Evolutionary conservation across 805 yeast genomes (phyloP).

Genomic region (Myxozyma melibiosi): DNA sequence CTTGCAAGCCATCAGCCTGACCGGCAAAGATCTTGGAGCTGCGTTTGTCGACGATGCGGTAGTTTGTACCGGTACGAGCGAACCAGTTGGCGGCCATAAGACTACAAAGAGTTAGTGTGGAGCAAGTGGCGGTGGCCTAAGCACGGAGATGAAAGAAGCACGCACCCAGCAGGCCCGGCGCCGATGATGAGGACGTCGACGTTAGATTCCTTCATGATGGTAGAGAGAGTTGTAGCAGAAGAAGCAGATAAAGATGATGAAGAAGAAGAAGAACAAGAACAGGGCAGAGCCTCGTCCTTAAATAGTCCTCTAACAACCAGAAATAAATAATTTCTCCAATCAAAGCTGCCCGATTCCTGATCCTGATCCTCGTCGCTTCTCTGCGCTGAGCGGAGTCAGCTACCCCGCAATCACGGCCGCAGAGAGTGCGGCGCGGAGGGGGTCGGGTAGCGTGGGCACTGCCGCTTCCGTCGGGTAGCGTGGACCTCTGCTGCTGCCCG

Average conservation of each 20-base stretch:
- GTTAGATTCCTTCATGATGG: slow-evolving; percentile 6
- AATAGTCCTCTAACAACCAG: too few relatives aligned
- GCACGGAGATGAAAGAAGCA: neutral
- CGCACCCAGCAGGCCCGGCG: slow-evolving; percentile 44
- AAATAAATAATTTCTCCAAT: too few relatives aligned
- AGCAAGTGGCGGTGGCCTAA: neutral
- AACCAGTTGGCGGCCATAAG: slow-evolving; percentile 43
- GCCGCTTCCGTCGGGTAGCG: neutral
- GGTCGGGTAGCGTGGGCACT: neutral
- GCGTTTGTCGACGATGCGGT: slow-evolving; percentile 41
- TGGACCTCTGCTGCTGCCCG: too few relatives aligned
- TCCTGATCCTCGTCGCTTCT: too few relatives aligned
- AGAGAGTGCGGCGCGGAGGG: neutral
- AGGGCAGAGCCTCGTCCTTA: too few relatives aligned
- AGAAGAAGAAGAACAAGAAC: too few relatives aligned
- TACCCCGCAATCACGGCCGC: slow-evolving; percentile 5
- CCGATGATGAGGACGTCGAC: slow-evolving; percentile 44
- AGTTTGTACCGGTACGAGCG: slow-evolving; percentile 33
- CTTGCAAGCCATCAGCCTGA: slow-evolving; percentile 43
- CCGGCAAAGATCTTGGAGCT: slow-evolving; percentile 39
- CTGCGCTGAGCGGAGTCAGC: too few relatives aligned
- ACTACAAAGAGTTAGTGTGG: slow-evolving; percentile 18
- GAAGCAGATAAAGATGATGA: too few relatives aligned
- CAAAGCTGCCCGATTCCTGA: too few relatives aligned
- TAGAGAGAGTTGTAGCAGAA: neutral